A percentile compares a stretch with the other conserved stretches of the same genome.
Evolutionary conservation across 352 stramenopile species (phyloP).

Genomic region (Phytophthora idaei): DNA sequence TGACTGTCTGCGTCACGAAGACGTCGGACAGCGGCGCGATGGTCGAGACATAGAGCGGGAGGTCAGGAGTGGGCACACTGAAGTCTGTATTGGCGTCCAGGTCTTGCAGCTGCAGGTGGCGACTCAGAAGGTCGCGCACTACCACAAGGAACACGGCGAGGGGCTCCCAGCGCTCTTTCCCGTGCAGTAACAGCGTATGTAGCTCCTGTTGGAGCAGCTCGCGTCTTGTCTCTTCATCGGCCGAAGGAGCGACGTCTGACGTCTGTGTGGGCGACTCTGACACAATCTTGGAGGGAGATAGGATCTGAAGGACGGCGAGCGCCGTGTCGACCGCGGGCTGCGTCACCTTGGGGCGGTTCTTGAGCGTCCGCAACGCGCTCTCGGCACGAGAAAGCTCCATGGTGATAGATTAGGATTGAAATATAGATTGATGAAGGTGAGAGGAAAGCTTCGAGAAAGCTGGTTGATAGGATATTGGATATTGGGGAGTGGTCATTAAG

Average conservation of each 20-base stretch:
- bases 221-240: slow-evolving; percentile 25
- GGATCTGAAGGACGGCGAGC: slow-evolving; percentile 41
- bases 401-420: slow-evolving; percentile 7
- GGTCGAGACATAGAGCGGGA: slow-evolving; percentile 20
- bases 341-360: slow-evolving; percentile 68
- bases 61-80: slow-evolving; percentile 17
- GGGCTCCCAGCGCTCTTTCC: slow-evolving; percentile 76
- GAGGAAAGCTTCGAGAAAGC: background rate
- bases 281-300: slow-evolving; percentile 14
- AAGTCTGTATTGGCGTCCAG: slow-evolving; percentile 44
- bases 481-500: background rate
- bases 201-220: slow-evolving; percentile 58
- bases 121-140: slow-evolving; percentile 53
- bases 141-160: slow-evolving; percentile 69
- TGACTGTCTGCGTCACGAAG: slow-evolving; percentile 56
- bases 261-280: slow-evolving; percentile 10
- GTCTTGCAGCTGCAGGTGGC: slow-evolving; percentile 35
- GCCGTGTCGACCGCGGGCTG: slow-evolving; percentile 45
- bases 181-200: slow-evolving; percentile 55
- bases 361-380: slow-evolving; percentile 74
- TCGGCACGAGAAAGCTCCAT: slow-evolving; percentile 80
- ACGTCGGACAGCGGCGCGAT: slow-evolving; percentile 43
- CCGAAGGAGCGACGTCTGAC: background rate
- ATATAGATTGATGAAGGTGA: background rate
- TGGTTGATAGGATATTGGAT: background rate